Percentiles rank a stretch among this genome's conserved stretches.
These are phyloP conservation scores for Clonostachys solani DNA, from an alignment of 2,329 filamentous ascomycete species.

Conservation along the genomic window DNA sequence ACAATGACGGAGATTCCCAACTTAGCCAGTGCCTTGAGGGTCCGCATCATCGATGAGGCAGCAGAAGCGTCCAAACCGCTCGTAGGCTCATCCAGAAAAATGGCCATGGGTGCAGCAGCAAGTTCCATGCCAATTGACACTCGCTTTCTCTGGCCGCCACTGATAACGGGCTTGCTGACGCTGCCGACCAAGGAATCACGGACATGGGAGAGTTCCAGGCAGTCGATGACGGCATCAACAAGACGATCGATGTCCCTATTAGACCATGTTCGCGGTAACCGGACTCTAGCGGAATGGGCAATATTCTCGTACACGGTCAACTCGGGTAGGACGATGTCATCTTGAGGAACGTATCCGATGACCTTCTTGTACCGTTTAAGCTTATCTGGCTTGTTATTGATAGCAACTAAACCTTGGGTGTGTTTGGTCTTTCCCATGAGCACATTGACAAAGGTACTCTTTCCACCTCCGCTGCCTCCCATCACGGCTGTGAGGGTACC, in stretches of 20 bases:
- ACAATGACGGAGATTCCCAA: constrained; percentile 53
- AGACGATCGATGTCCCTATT: constrained; percentile 43
- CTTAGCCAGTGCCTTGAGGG: constrained; percentile 46
- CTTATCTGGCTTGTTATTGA: constrained; percentile 16
- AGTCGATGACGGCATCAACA: constrained; percentile 51
- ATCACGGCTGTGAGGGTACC: too few relatives aligned
- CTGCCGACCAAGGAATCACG: constrained; percentile 47
- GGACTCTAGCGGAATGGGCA: constrained; percentile 50
- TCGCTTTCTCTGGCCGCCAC: constrained; percentile 53
- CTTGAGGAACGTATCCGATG: constrained; percentile 59
- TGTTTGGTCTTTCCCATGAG: too few relatives aligned
- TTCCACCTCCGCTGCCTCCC: too few relatives aligned
- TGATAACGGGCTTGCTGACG: constrained; percentile 44
- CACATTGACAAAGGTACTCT: too few relatives aligned
- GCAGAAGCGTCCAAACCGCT: constrained; percentile 50
- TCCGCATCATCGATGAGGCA: constrained; percentile 50
- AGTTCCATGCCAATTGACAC: constrained; percentile 57
- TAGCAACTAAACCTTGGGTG: too few relatives aligned
- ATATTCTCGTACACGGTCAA: constrained; percentile 60
- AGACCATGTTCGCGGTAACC: constrained; percentile 46
- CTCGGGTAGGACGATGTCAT: constrained; percentile 56
- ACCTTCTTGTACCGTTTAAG: constrained; percentile 52
- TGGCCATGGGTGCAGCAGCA: constrained; percentile 50
- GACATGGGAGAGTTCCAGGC: constrained; percentile 46
- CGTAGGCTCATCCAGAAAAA: constrained; percentile 50